A percentile compares a stretch with the other conserved stretches of the same genome.
Evolutionary conservation across 108 stramenopile genomes (phyloP).

Genomic region (Halocafeteria seosinensis): DNA sequence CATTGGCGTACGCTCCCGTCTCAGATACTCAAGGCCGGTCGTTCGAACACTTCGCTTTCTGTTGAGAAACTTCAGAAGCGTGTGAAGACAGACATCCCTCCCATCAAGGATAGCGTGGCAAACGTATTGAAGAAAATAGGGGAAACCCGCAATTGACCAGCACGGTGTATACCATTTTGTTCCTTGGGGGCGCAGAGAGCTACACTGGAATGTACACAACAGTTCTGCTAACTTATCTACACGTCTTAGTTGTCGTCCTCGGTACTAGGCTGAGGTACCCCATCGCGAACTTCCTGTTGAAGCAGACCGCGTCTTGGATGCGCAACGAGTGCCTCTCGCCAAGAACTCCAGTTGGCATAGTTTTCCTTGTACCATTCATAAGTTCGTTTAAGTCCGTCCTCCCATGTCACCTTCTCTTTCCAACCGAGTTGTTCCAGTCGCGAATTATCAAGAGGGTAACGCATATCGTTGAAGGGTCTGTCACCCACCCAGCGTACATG

Average conservation of each 20-base stretch:
- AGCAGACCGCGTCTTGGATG: constrained; percentile 52
- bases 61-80: constrained; percentile 78
- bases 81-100: too few relatives aligned
- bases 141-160: too few relatives aligned
- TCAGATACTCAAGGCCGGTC: constrained; percentile 67
- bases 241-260: too few relatives aligned
- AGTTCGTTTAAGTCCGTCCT: constrained; percentile 70
- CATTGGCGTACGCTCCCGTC: constrained; percentile 1
- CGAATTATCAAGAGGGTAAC: constrained; percentile 80
- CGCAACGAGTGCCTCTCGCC: constrained; percentile 80
- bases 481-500: constrained; percentile 73
- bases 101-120: too few relatives aligned
- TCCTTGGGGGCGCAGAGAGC: too few relatives aligned
- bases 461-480: constrained; percentile 90
- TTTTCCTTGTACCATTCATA: constrained; percentile 85
- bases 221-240: too few relatives aligned
- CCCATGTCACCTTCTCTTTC: constrained; percentile 77
- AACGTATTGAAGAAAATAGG: too few relatives aligned
- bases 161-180: too few relatives aligned
- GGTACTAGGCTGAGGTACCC: too few relatives aligned
- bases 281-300: not conserved
- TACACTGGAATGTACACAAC: too few relatives aligned
- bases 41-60: constrained; percentile 95
- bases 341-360: constrained; percentile 72
- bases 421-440: constrained; percentile 73